Evolutionary conservation across 1,139 yeast species (phyloP).

Genomic region (Sugiyamaella xylanicola): DNA sequence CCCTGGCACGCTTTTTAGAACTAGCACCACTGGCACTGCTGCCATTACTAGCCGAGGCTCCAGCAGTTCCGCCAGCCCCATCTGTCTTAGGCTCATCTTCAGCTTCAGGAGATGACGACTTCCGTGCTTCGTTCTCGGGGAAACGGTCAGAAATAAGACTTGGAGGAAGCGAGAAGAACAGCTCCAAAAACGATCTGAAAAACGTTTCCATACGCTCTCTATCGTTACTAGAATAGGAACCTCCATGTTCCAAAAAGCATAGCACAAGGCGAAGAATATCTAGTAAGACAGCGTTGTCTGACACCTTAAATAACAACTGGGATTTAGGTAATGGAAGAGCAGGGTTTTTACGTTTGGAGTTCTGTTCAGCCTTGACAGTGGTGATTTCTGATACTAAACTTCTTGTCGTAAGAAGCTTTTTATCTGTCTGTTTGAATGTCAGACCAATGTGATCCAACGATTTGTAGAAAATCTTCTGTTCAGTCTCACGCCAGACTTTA

Average conservation of each 20-base stretch:
- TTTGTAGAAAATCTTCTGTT: slow-evolving; percentile 90
- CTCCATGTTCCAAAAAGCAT: slow-evolving; percentile 66
- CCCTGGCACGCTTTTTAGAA: slow-evolving; percentile 46
- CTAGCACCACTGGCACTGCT: slow-evolving; percentile 40
- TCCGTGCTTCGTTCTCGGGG: slow-evolving; percentile 21
- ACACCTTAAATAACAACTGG: slow-evolving; percentile 69
- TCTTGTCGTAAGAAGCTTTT: slow-evolving; percentile 84
- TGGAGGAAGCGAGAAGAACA: slow-evolving; percentile 61
- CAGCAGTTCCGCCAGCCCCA: background rate
- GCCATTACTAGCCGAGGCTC: background rate
- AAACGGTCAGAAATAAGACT: slow-evolving; percentile 30
- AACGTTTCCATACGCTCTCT: slow-evolving; percentile 75
- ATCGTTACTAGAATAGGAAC: slow-evolving; percentile 76
- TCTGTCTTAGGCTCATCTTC: slow-evolving; percentile 31
- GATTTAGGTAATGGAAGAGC: slow-evolving; percentile 87
- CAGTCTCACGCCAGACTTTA: slow-evolving; percentile 98
- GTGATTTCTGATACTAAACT: slow-evolving; percentile 90
- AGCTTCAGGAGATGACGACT: slow-evolving; percentile 24
- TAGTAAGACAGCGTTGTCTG: slow-evolving; percentile 66
- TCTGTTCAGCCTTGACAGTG: slow-evolving; percentile 88
- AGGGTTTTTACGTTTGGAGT: slow-evolving; percentile 76
- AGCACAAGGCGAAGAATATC: slow-evolving; percentile 74
- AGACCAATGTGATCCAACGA: slow-evolving; percentile 93
- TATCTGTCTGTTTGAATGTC: slow-evolving; percentile 95
- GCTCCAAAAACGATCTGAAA: slow-evolving; percentile 65